phyloP scores from a whole-genome alignment of 768 basidiomycete genomes.

The Vararia minispora region DNA sequence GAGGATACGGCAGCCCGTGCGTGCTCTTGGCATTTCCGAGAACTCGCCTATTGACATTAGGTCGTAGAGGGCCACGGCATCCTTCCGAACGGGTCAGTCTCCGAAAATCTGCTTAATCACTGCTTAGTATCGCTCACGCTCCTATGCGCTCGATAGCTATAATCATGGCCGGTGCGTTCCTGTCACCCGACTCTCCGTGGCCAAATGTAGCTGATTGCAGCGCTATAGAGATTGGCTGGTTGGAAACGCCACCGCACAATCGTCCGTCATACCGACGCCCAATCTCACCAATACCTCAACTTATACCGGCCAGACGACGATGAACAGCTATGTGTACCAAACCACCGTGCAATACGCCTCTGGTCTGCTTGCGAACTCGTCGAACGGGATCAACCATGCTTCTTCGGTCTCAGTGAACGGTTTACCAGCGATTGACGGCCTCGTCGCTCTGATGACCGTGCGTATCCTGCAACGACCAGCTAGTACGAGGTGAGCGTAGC shows the following conservation, averaged over 20 bases:
- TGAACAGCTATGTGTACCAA: constrained; percentile 59
- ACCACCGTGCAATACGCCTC: constrained; percentile 58
- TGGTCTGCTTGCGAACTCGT: constrained; percentile 61
- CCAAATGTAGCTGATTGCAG: constrained; percentile 1
- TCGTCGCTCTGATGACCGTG: constrained; percentile 71
- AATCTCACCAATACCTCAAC: constrained; percentile 46
- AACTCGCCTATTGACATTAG: not conserved
- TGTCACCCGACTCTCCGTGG: not conserved
- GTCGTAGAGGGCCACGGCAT: constrained; percentile 55
- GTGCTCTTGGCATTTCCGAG: constrained; percentile 12
- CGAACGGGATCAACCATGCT: constrained; percentile 60
- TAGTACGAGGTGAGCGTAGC: no score
- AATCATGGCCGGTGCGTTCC: constrained; percentile 57
- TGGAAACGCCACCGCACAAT: constrained; percentile 60
- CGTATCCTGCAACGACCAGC: constrained; percentile 38
- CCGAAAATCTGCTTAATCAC: not conserved
- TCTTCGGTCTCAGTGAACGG: constrained; percentile 36
- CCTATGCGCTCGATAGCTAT: constrained; percentile 37
- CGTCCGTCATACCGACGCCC: constrained; percentile 29
- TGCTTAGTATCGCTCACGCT: constrained; percentile 3
- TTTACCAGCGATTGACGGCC: constrained; percentile 67
- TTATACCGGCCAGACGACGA: constrained; percentile 53
- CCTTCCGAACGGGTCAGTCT: constrained; percentile 49
- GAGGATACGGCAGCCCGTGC: constrained; percentile 54
- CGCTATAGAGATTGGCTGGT: constrained; percentile 64